These are phyloP conservation scores for Hibiscus tridactylites DNA, from an alignment of 345 rosid genomes.

Conservation along the genomic window DNA sequence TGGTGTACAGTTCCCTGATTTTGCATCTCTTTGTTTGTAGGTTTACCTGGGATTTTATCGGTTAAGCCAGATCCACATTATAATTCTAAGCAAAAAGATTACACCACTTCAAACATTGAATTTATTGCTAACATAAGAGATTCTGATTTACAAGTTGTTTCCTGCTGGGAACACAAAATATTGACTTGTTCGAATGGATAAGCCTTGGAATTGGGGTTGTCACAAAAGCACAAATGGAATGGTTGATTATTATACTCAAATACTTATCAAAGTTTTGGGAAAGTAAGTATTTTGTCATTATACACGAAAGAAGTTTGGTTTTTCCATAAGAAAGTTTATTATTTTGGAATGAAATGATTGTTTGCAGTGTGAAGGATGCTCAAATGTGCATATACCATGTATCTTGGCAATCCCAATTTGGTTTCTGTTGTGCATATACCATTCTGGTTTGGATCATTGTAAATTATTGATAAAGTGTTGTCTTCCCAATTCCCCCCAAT, in stretches of 20 bases:
- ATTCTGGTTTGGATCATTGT: too few relatives aligned
- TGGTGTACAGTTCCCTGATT: constrained; percentile 11
- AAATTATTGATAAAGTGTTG: too few relatives aligned
- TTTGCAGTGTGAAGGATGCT: constrained; percentile 72
- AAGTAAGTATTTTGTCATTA: constrained; percentile 40
- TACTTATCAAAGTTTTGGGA: constrained; percentile 66
- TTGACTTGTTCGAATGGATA: constrained; percentile 68
- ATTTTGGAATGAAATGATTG: neutral
- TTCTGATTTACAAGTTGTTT: neutral
- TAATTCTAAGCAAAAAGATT: constrained; percentile 7
- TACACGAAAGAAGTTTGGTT: neutral
- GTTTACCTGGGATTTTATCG: constrained; percentile 56
- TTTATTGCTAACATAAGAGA: neutral
- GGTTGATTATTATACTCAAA: constrained; percentile 71
- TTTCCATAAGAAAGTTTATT: neutral
- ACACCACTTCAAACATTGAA: constrained; percentile 15
- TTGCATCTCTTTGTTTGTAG: constrained; percentile 30
- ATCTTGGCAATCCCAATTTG: constrained; percentile 71
- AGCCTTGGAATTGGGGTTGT: constrained; percentile 65
- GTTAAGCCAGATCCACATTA: constrained; percentile 55
- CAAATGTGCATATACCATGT: constrained; percentile 87
- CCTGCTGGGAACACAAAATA: constrained; percentile 39
- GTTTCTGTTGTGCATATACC: constrained; percentile 54
- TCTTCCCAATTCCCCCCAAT: too few relatives aligned
- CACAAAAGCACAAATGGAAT: constrained; percentile 93